Evolutionary conservation across 78 protist species (phyloP).

Genomic region (Thecamonas trahens): DNA sequence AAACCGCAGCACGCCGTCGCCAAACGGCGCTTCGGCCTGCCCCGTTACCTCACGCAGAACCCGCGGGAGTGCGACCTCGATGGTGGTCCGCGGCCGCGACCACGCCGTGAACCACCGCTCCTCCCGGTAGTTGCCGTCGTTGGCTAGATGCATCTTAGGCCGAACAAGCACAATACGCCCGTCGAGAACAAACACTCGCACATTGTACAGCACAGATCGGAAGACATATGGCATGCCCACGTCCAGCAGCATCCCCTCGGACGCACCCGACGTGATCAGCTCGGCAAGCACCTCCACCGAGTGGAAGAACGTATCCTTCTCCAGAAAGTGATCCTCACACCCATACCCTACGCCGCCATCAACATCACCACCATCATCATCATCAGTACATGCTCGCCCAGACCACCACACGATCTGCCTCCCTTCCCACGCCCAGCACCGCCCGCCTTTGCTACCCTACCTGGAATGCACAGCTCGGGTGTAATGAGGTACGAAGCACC

Average conservation of each 20-base stretch:
- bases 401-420: constrained; percentile 32
- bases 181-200: constrained; percentile 53
- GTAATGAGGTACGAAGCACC: background rate
- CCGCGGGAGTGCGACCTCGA: constrained; percentile 37
- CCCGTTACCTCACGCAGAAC: constrained; percentile 14
- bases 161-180: constrained; percentile 40
- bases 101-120: constrained; percentile 72
- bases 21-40: constrained; percentile 38
- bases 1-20: constrained; percentile 42
- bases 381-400: background rate
- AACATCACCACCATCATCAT: background rate
- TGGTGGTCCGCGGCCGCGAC: constrained; percentile 10
- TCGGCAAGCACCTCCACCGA: constrained; percentile 52
- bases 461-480: too few relatives aligned
- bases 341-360: constrained; percentile 44
- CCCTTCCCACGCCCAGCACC: constrained; percentile 50
- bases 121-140: constrained; percentile 87
- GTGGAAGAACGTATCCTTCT: constrained; percentile 68
- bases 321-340: constrained; percentile 74
- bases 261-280: background rate
- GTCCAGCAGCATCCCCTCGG: constrained; percentile 63
- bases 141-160: constrained; percentile 73
- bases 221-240: constrained; percentile 60
- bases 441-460: constrained; percentile 5
- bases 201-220: constrained; percentile 65